Evolutionary conservation across 2,329 filamentous ascomycete species (phyloP).

Genomic region (Gaeumannomyces tritici): DNA sequence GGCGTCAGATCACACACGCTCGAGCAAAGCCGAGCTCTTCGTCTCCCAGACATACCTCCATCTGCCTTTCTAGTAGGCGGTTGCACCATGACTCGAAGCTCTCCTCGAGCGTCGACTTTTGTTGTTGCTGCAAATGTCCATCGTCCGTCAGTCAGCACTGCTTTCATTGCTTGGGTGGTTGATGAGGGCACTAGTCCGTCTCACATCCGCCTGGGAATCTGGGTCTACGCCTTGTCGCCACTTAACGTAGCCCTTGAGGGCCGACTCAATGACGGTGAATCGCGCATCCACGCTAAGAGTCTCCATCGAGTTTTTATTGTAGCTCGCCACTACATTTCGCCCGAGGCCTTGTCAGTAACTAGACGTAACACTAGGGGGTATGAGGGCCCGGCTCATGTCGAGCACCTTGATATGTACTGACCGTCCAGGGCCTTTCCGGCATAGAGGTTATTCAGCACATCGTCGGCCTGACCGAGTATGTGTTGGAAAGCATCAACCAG

Average conservation of each 20-base stretch:
- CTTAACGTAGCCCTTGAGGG: constrained; percentile 79
- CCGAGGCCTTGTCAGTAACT: constrained; percentile 4
- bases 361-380: background rate
- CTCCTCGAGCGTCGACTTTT: constrained; percentile 47
- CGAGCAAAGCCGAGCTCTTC: too few relatives aligned
- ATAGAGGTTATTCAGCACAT: constrained; percentile 66
- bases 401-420: constrained; percentile 22
- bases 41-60: constrained; percentile 45
- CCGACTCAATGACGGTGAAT: constrained; percentile 80
- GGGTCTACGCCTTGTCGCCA: constrained; percentile 42
- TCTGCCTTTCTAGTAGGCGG: constrained; percentile 57
- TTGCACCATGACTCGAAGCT: constrained; percentile 65
- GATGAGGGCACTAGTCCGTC: background rate
- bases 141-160: background rate
- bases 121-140: constrained; percentile 27
- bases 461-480: constrained; percentile 72
- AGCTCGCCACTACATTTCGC: constrained; percentile 36
- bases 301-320: constrained; percentile 61
- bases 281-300: constrained; percentile 78
- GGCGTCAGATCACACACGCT: too few relatives aligned
- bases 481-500: constrained; percentile 79
- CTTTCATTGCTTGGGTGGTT: background rate
- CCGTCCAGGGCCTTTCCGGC: constrained; percentile 59
- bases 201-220: constrained; percentile 16
- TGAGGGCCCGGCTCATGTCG: background rate